Percentiles rank a stretch among this genome's conserved stretches.
Conservation (phyloP, 1,284 basidiomycete genomes). For the Ceratobasidium papillatum region DNA sequence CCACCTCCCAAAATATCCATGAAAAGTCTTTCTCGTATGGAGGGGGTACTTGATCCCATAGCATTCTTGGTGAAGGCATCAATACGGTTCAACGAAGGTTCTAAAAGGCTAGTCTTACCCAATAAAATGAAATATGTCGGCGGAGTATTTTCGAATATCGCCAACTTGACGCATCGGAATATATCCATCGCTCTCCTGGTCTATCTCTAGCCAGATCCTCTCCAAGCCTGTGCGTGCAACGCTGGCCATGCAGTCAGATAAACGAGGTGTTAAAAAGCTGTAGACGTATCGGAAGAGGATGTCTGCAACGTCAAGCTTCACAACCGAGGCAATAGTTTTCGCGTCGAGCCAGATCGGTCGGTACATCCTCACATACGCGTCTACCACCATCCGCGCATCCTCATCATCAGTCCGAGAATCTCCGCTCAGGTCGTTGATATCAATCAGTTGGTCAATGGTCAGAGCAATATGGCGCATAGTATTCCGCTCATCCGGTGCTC, state of each 20-base stretch:
- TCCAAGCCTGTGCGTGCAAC: background rate
- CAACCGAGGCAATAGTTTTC: background rate
- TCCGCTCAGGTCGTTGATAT: background rate
- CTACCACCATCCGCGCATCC: background rate
- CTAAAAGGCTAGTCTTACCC: background rate
- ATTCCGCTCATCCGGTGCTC: background rate
- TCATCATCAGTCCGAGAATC: background rate
- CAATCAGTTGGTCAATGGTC: background rate
- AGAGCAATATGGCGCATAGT: background rate
- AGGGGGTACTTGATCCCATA: background rate
- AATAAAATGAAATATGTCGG: constrained; percentile 1
- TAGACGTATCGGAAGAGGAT: background rate
- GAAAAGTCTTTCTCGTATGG: background rate
- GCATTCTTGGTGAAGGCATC: background rate
- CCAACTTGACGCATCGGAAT: background rate
- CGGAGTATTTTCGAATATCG: background rate
- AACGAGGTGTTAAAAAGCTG: background rate
- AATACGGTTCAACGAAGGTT: background rate
- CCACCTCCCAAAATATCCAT: background rate
- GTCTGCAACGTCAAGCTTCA: background rate
- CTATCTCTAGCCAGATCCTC: constrained; percentile 8
- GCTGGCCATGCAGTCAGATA: background rate
- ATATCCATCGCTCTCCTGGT: background rate
- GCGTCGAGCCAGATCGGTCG: background rate
- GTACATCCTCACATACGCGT: background rate